These are phyloP conservation scores for Phaeolepiota aurea DNA, from an alignment of 768 basidiomycete species.

Conservation along the genomic window DNA sequence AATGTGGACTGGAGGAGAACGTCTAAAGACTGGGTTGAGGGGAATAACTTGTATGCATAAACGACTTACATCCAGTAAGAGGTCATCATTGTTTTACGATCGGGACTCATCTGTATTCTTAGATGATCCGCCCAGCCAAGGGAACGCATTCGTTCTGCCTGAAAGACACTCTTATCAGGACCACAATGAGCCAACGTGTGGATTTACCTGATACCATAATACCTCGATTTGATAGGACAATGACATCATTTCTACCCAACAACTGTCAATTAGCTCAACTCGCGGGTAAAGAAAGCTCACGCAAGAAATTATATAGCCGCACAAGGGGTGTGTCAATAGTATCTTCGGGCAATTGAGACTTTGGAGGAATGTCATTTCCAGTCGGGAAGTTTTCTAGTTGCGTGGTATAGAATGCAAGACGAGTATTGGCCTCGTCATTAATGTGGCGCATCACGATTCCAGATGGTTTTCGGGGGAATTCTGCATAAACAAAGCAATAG, in stretches of 20 bases:
- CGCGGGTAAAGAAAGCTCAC: conserved; percentile 36
- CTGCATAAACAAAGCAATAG: conserved; percentile 22
- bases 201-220: conserved; percentile 61
- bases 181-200: background rate
- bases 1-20: conserved; percentile 17
- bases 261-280: background rate
- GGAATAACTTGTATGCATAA: background rate
- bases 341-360: conserved; percentile 47
- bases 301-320: conserved; percentile 81
- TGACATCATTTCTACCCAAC: conserved; percentile 77
- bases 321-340: conserved; percentile 78
- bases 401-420: conserved; percentile 57
- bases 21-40: conserved; percentile 12
- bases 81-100: conserved; percentile 58
- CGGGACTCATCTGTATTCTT: conserved; percentile 57
- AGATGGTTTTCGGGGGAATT: conserved; percentile 64
- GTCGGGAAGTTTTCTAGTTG: conserved; percentile 30
- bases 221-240: conserved; percentile 90
- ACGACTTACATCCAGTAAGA: conserved; percentile 82
- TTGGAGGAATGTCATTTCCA: conserved; percentile 30
- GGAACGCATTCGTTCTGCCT: conserved; percentile 72
- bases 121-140: conserved; percentile 83
- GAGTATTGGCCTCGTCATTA: conserved; percentile 63
- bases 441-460: conserved; percentile 60
- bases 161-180: conserved; percentile 1